Base-by-base conservation (phyloP, 2,329 filamentous ascomycete species). In the Diaporthe ampelina region DNA sequence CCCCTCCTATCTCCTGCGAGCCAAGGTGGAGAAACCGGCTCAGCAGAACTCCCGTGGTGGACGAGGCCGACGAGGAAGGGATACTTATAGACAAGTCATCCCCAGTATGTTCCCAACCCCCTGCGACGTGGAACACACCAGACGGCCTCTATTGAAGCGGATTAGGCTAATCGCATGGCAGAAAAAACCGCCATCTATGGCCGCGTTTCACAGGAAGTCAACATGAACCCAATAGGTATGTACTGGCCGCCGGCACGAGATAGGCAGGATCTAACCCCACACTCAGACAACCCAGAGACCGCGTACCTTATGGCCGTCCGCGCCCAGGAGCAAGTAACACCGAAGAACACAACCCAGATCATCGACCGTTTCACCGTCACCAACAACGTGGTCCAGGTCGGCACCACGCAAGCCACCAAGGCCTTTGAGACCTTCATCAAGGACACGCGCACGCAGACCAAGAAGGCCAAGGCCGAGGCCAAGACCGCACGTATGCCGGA, bases 401-500 rank as follows among this genome's bases (percentile, higher is more conserved):
- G 90, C 65, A 88, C 88, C 35, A 43, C 50, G 57, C 83, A 88
- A 68, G 84, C 85, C 24, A 83, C 81, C 74, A 85, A 85, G 61
- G 83, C 83, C 59, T 89, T 88, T 77, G 84, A 83, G 50, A 83
- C 81, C 77, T 91, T 92, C 75, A 89, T 92, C 76, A 91, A 91
- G 88, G 86, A 85, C 84, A 40, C 74, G 76, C 80, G 24, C 75
- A 82, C 84, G 59, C 80, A 85, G 68, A 83, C 85, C 79, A 90
- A 91, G 82, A 85, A 88, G 76, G 88, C 92, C 83, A 92, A 90
- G 84, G 86, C 90, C 82, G 92, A 94, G 79, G 92, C 94, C 84
- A 98, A 98, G 86, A 93, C 94, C 37, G 94, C 94, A 45, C 95
- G 97, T 84, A 95, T 98, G 84, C 92, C 95, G 58, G 92, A 95